Evolutionary conservation across 345 rosid species (phyloP).

Genomic region (Eucalyptus pauciflora): DNA sequence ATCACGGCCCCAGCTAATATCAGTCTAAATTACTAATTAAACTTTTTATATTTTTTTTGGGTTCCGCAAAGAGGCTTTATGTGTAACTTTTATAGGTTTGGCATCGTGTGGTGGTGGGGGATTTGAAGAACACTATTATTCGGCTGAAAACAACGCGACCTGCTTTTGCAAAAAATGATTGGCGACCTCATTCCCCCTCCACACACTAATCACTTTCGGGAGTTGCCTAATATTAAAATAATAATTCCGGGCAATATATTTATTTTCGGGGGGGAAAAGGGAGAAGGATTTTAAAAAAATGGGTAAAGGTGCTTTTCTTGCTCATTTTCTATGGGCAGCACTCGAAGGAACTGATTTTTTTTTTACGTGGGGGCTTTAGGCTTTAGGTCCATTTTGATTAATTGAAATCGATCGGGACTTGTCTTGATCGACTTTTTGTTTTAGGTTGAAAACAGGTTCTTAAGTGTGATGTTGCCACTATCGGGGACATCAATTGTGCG

Average conservation of each 20-base stretch:
- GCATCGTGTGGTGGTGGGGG: not conserved
- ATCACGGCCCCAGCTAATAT: too few species aligned
- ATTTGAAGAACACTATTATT: not conserved
- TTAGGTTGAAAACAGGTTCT: not conserved
- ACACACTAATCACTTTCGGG: not conserved
- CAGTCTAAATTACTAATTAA: not conserved
- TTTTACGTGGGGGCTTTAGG: not conserved
- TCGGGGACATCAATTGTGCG: not conserved
- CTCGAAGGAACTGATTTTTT: not conserved
- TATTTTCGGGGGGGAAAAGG: not conserved
- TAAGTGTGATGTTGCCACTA: not conserved
- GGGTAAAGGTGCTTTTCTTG: not conserved
- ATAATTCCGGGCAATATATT: not conserved
- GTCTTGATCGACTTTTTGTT: not conserved
- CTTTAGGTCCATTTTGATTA: not conserved
- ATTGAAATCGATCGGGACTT: not conserved
- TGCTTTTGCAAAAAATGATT: not conserved
- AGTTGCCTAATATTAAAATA: not conserved
- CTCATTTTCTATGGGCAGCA: not conserved
- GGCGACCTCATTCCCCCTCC: not conserved
- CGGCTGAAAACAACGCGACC: not conserved
- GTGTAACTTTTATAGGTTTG: not conserved
- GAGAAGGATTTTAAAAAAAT: not conserved
- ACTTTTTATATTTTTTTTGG: not conserved
- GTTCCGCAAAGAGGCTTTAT: not conserved